Conservation (phyloP, 306 rosid genomes). For the Dryas octopetala region DNA sequence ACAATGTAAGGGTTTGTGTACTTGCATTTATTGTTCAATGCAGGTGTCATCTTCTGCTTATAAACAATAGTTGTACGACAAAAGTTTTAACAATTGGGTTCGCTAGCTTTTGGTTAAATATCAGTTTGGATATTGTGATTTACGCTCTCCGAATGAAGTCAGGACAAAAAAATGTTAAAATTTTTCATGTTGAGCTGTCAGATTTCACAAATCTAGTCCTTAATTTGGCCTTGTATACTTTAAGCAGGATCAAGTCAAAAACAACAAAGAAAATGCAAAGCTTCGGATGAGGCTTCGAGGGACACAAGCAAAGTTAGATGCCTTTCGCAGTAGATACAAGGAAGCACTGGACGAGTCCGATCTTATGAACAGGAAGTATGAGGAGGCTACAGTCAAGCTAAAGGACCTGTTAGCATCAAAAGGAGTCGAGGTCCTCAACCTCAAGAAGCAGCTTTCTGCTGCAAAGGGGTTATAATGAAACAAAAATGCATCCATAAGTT, state of each 20-base stretch:
- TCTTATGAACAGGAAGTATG: conserved; percentile 45
- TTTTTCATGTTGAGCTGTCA: neutral
- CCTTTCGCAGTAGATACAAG: conserved; percentile 52
- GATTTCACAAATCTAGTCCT: neutral
- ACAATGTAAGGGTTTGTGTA: conserved; percentile 43
- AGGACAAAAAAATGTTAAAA: neutral
- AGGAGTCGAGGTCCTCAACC: conserved; percentile 59
- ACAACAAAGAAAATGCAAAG: conserved; percentile 45
- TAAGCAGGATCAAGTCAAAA: conserved; percentile 51
- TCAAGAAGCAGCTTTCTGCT: conserved; percentile 58
- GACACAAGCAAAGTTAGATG: conserved; percentile 66
- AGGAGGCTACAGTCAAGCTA: conserved; percentile 52
- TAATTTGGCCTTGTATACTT: conserved; percentile 8
- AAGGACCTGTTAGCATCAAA: conserved; percentile 61
- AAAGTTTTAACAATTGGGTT: conserved; percentile 5
- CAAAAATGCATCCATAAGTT: neutral
- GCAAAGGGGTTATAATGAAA: conserved; percentile 19
- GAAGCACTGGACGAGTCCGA: conserved; percentile 50
- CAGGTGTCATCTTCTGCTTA: neutral
- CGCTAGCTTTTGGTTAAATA: neutral
- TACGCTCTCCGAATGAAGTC: neutral
- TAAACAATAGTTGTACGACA: neutral
- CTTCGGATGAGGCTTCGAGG: conserved; percentile 66
- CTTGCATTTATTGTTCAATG: conserved; percentile 5
- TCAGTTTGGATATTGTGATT: neutral